A percentile compares a stretch with the other conserved stretches of the same genome.
Evolutionary conservation across 352 stramenopile species (phyloP).

Genomic region (Phytophthora foliorum): DNA sequence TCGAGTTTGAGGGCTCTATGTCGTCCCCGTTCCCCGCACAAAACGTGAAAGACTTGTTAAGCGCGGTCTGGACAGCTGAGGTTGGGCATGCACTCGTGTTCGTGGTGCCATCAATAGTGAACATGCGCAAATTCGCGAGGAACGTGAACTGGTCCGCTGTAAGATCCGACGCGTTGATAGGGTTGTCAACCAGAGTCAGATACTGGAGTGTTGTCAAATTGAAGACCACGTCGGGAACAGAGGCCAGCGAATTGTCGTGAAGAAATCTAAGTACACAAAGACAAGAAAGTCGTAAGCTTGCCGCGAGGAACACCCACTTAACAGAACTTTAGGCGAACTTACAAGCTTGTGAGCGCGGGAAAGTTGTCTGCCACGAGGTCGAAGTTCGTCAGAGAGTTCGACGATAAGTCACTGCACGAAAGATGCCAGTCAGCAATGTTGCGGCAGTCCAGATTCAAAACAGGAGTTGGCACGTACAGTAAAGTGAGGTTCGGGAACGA

Average conservation of each 20-base stretch:
- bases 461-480: slow-evolving; percentile 55
- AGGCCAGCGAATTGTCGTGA: slow-evolving; percentile 55
- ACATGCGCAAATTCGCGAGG: slow-evolving; percentile 55
- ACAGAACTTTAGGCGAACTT: slow-evolving; percentile 20
- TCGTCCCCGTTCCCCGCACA: slow-evolving; percentile 41
- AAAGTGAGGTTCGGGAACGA: slow-evolving; percentile 53
- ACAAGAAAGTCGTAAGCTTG: slow-evolving; percentile 2
- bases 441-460: background rate
- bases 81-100: slow-evolving; percentile 63
- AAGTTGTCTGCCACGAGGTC: slow-evolving; percentile 47
- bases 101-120: slow-evolving; percentile 64
- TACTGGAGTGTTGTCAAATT: slow-evolving; percentile 57
- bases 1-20: slow-evolving; percentile 28
- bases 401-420: slow-evolving; percentile 50
- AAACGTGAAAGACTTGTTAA: slow-evolving; percentile 73
- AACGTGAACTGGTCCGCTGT: slow-evolving; percentile 61
- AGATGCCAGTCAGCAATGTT: slow-evolving; percentile 4
- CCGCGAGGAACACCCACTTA: background rate
- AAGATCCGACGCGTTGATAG: slow-evolving; percentile 61
- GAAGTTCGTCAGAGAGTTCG: slow-evolving; percentile 53
- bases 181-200: slow-evolving; percentile 59
- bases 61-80: slow-evolving; percentile 45
- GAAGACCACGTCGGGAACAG: slow-evolving; percentile 66
- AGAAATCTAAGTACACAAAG: slow-evolving; percentile 41
- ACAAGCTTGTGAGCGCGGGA: slow-evolving; percentile 57